These are phyloP conservation scores for Rhizopus microsporus DNA, from an alignment of 371 early-diverging fungal genomes.

Conservation along the genomic window DNA sequence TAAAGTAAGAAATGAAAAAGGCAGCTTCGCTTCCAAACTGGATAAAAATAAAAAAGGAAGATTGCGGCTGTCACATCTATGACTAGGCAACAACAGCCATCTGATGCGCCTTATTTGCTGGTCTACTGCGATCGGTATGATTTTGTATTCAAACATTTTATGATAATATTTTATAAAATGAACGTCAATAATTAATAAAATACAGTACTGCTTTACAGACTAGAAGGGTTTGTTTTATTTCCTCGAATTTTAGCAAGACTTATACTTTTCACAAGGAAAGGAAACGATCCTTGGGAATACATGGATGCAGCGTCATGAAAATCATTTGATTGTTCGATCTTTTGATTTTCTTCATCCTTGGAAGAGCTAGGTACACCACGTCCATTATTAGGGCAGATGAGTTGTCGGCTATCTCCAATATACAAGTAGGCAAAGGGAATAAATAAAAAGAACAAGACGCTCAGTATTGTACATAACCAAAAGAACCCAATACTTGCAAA, in stretches of 20 bases:
- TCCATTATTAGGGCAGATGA: neutral
- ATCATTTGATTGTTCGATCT: neutral
- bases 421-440: conserved; percentile 41
- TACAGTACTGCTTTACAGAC: no score
- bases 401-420: conserved; percentile 24
- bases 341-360: neutral
- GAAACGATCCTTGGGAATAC: no score
- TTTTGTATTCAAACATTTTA: no score
- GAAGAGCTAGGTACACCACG: neutral
- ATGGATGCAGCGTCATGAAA: no score
- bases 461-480: conserved; percentile 28
- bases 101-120: neutral
- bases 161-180: no score
- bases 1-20: no score
- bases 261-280: no score
- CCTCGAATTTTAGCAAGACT: no score
- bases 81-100: conserved; percentile 4
- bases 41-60: conserved; percentile 12
- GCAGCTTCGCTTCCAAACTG: conserved; percentile 7
- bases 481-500: conserved; percentile 30
- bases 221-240: no score
- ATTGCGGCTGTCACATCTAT: neutral
- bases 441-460: conserved; percentile 30
- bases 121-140: conserved; percentile 3
- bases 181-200: no score